phyloP scores from a whole-genome alignment of 1,284 basidiomycete species.

The Leccinum pachyderme region DNA sequence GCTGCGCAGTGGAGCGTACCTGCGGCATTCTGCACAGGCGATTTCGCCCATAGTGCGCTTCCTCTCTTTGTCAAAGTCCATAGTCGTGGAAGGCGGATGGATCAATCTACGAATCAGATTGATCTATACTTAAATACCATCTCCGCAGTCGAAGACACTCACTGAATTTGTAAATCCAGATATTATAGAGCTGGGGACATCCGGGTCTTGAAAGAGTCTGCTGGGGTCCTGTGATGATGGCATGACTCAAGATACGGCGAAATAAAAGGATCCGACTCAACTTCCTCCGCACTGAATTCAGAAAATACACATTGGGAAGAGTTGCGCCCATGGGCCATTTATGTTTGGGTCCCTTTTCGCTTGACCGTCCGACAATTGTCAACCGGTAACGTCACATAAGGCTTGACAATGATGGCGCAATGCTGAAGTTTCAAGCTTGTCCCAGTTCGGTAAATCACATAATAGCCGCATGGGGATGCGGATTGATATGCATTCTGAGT shows the following conservation, averaged over 20 bases:
- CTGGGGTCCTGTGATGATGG: not conserved
- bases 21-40: conserved; percentile 46
- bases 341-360: not conserved
- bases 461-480: not conserved
- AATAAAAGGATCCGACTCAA: not conserved
- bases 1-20: conserved; percentile 13
- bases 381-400: not conserved
- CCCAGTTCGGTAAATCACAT: not conserved
- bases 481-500: not conserved
- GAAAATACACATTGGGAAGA: not conserved
- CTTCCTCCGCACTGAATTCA: not conserved
- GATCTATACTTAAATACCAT: conserved; percentile 1
- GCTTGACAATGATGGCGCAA: not conserved
- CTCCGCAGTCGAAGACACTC: conserved; percentile 1
- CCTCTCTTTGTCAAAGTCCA: conserved; percentile 16
- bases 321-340: not conserved
- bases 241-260: not conserved
- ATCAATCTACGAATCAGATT: not conserved
- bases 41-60: conserved; percentile 39
- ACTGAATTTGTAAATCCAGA: not conserved
- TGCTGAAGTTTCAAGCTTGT: not conserved
- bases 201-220: not conserved
- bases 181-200: not conserved
- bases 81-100: conserved; percentile 1
- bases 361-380: not conserved